Evolutionary conservation across 2,329 filamentous ascomycete species (phyloP).

Genomic region (Emmonsiellopsis sp.): DNA sequence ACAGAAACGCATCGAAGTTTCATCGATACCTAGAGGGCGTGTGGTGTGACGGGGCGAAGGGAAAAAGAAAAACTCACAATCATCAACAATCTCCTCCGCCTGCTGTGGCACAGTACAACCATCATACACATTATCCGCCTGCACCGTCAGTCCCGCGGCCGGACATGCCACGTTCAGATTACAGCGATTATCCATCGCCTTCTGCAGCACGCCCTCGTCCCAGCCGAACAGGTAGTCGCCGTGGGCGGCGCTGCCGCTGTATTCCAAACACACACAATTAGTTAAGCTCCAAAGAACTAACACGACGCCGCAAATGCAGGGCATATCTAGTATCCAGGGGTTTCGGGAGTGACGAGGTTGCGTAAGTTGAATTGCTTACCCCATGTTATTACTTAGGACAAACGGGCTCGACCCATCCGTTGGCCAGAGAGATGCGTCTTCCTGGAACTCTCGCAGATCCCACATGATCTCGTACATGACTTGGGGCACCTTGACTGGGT

Average conservation of each 20-base stretch:
- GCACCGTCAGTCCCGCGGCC: neutral
- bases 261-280: neutral
- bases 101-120: neutral
- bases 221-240: neutral
- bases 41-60: too few relatives aligned
- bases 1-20: too few relatives aligned
- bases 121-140: neutral
- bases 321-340: neutral
- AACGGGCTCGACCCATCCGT: neutral
- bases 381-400: neutral
- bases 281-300: neutral
- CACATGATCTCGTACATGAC: constrained; percentile 52
- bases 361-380: neutral
- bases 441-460: constrained; percentile 15
- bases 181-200: neutral
- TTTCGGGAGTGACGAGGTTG: neutral
- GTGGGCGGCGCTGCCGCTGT: neutral
- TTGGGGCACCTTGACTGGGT: constrained; percentile 45
- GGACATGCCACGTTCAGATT: neutral
- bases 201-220: neutral
- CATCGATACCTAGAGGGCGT: too few relatives aligned
- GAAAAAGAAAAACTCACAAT: neutral
- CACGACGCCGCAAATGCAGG: neutral
- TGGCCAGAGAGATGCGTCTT: neutral
- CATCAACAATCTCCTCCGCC: neutral